Conservation (phyloP, 1,139 yeast species). For the Saccharomycopsis crataegensis region DNA sequence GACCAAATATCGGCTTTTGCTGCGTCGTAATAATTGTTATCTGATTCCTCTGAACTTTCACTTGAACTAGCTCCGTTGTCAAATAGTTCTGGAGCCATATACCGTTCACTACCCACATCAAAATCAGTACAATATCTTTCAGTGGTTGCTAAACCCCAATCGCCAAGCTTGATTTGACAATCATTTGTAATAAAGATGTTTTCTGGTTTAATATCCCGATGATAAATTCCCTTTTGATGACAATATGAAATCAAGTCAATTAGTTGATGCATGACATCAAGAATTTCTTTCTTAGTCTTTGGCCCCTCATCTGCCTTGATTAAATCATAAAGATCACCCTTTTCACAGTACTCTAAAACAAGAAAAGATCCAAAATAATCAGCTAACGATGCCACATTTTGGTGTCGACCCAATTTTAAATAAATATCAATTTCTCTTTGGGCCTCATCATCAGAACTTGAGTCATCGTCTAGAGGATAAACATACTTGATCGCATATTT, state of each 20-base stretch:
- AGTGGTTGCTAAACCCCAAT: conserved; percentile 88
- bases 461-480: conserved; percentile 31
- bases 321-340: conserved; percentile 93
- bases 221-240: conserved; percentile 67
- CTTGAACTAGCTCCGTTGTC: conserved; percentile 32
- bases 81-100: conserved; percentile 94
- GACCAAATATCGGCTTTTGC: conserved; percentile 92
- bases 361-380: conserved; percentile 79
- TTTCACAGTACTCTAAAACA: conserved; percentile 78
- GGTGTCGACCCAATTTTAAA: conserved; percentile 50
- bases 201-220: conserved; percentile 87
- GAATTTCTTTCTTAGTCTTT: conserved; percentile 61
- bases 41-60: conserved; percentile 21
- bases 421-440: conserved; percentile 74
- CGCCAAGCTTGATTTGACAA: conserved; percentile 77
- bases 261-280: conserved; percentile 69
- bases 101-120: conserved; percentile 90
- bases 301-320: conserved; percentile 80
- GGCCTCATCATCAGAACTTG: conserved; percentile 42
- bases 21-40: conserved; percentile 63
- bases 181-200: conserved; percentile 74
- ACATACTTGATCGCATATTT: conserved; percentile 84
- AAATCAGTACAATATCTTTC: conserved; percentile 59
- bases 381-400: conserved; percentile 51
- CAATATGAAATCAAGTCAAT: conserved; percentile 73